Evolutionary conservation across 331 rosid genomes (phyloP), one percentile per base, ranked within the genome.

Genomic region (Acacia concinna): DNA sequence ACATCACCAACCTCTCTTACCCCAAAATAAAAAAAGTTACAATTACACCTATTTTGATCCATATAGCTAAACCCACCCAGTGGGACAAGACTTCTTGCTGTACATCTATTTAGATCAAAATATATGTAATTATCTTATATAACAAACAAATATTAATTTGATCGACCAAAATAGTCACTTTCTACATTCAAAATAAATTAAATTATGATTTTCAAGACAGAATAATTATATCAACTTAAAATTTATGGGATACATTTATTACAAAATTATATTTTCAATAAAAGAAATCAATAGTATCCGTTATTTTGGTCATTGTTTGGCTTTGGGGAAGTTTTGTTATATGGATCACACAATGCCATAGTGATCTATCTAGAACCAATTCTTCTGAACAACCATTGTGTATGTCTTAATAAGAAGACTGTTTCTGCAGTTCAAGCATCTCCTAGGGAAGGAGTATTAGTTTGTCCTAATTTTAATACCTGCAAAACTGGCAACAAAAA

Each of bases 401-500:
- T 54, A n/a, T 60, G 3, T 30, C 30, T 6, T 60, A 21, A 31
- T 62, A 31, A 31, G 5, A 28, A 12, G 40, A 18, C 30, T 31
- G 21, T 25, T 31, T 62, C 40, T 62, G 68, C 21, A 62, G 7
- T 62, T 31, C 37, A 62, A 32, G 40, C 13, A 62, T 62, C 68
- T 31, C 13, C n/a, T 2, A 62, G 40, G 3, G 38, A 13, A 60
- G 67, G 2, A 57, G 65, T 27, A 60, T 10, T 17, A 62, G 9
- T 62, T 62, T 31, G 15, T 62, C 40, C 23, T 62, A 62, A 62
- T 14, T 31, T 30, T 66, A 59, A 25, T 88, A 95, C 99, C 99
- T 85, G 98, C 99, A 69, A 95, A 91, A 88, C 97, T 93, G 52
- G 99, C 82, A 44, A 95, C 88, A 78, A 95, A 95, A 68, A 93